Evolutionary conservation across 2,329 filamentous ascomycete species (phyloP), one percentile per base, ranked within the genome.

Genomic region (Sclerotinia minor): DNA sequence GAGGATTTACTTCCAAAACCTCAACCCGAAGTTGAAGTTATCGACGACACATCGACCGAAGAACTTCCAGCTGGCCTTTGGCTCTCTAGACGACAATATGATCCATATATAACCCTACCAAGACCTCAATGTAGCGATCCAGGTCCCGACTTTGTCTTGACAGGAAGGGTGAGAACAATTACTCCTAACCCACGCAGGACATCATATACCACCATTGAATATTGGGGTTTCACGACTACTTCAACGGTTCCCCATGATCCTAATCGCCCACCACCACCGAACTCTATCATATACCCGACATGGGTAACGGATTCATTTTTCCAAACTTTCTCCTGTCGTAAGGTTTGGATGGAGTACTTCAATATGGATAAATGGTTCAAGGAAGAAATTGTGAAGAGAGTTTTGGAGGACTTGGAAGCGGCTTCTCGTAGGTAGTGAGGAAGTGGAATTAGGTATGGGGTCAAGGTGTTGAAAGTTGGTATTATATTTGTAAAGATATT

Each of bases 261-360:
- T 26, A 63, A 63, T 13, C 59, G 59, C 11, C 59, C 59, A 19
- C 45, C 59, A 21, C 45, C 59, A 38, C 3, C 11, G 15, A 21
- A 45, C 9, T 63, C 59, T 50, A 9, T 63, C 15, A 3, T 63
- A 41, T 4, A 9, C 4, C 59, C 59, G 38, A 8, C 32, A 38
- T 63, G 59, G 59, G 59, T 35, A 4, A 63, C 59, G 47, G n/a
- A 17, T 15, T 50, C 45, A 5, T 38, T 63, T 13, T 63, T 38
- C 8, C 47, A 50, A 32, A 63, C 59, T 17, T 63, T 49, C 29
- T 63, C 59, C 38, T 63, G 59, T n/a, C 59, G 59, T 24, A 15
- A 63, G 15, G 4, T 52, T 6, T 63, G 59, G 59, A 50, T 50
- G 59, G 4, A 50, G 5, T 63, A 50, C 47, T 63, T 50, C n/a